phyloP scores from a whole-genome alignment of 2,329 filamentous ascomycete genomes.

The Macroventuria anomochaeta region DNA sequence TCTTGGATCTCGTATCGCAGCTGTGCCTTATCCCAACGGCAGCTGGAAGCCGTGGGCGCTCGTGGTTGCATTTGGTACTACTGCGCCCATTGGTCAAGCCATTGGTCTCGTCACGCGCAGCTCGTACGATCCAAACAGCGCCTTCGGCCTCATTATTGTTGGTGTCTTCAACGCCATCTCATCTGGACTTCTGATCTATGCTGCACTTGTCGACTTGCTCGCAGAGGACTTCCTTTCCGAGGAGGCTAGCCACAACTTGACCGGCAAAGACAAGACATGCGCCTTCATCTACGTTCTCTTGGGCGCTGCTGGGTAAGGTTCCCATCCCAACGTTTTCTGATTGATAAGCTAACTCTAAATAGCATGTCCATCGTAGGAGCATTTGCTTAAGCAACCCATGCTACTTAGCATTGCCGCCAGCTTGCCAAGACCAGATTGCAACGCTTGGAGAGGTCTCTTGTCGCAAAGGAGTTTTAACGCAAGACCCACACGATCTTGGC shows the following conservation, averaged over 20 bases:
- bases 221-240: slow-evolving; percentile 69
- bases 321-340: slow-evolving; percentile 26
- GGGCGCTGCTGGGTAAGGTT: slow-evolving; percentile 38
- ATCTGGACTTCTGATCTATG: slow-evolving; percentile 66
- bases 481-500: background rate
- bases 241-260: slow-evolving; percentile 55
- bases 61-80: slow-evolving; percentile 68
- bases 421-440: background rate
- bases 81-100: slow-evolving; percentile 69
- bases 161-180: slow-evolving; percentile 72
- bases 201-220: slow-evolving; percentile 67
- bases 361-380: slow-evolving; percentile 48
- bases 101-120: slow-evolving; percentile 65
- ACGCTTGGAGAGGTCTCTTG: background rate
- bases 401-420: background rate
- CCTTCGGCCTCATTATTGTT: slow-evolving; percentile 68
- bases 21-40: slow-evolving; percentile 63
- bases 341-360: slow-evolving; percentile 9
- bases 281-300: slow-evolving; percentile 57
- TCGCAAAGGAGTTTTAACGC: background rate
- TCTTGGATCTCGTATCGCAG: slow-evolving; percentile 66
- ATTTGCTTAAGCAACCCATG: slow-evolving; percentile 37
- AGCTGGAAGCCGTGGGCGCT: slow-evolving; percentile 67
- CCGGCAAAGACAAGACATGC: slow-evolving; percentile 59
- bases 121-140: slow-evolving; percentile 67